phyloP scores from a whole-genome alignment of 169 alveolate genomes.

The Cryptosporidium parvum region DNA sequence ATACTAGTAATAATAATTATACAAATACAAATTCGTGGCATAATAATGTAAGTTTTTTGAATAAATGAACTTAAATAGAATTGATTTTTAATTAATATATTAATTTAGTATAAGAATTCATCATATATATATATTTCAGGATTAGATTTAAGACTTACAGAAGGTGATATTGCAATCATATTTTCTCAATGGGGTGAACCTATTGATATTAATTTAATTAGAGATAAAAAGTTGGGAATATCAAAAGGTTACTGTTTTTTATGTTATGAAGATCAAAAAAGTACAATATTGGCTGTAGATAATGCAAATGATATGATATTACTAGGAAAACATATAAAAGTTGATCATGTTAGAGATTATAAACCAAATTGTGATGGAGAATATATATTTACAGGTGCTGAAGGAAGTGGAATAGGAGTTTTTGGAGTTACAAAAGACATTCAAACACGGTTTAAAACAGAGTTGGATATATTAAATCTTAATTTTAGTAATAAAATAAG shows the following conservation, averaged over 20 bases:
- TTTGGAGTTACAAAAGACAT: slow-evolving; percentile 65
- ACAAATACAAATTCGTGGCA: slow-evolving; percentile 11
- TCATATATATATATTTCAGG: slow-evolving; percentile 90
- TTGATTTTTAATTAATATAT: neutral
- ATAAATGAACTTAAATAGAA: neutral
- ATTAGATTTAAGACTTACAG: slow-evolving; percentile 93
- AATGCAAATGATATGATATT: slow-evolving; percentile 94
- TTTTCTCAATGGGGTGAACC: slow-evolving; percentile 98
- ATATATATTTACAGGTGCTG: slow-evolving; percentile 33
- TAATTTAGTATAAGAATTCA: slow-evolving; percentile 80
- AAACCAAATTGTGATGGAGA: slow-evolving; percentile 75
- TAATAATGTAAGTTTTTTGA: slow-evolving; percentile 27
- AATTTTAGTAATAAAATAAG: neutral
- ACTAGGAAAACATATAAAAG: slow-evolving; percentile 91
- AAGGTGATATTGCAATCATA: slow-evolving; percentile 97
- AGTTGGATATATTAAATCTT: slow-evolving; percentile 14
- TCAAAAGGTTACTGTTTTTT: slow-evolving; percentile 96
- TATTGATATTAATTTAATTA: slow-evolving; percentile 93
- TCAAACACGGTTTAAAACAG: slow-evolving; percentile 7
- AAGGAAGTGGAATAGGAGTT: slow-evolving; percentile 65
- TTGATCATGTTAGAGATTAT: slow-evolving; percentile 95
- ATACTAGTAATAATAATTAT: neutral
- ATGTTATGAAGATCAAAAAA: slow-evolving; percentile 96
- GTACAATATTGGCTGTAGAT: slow-evolving; percentile 99
- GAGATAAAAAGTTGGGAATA: slow-evolving; percentile 95